Percentiles rank a stretch among this genome's conserved stretches.
Evolutionary conservation across 2,329 filamentous ascomycete genomes (phyloP).

Genomic region (Coniochaeta ligniaria): DNA sequence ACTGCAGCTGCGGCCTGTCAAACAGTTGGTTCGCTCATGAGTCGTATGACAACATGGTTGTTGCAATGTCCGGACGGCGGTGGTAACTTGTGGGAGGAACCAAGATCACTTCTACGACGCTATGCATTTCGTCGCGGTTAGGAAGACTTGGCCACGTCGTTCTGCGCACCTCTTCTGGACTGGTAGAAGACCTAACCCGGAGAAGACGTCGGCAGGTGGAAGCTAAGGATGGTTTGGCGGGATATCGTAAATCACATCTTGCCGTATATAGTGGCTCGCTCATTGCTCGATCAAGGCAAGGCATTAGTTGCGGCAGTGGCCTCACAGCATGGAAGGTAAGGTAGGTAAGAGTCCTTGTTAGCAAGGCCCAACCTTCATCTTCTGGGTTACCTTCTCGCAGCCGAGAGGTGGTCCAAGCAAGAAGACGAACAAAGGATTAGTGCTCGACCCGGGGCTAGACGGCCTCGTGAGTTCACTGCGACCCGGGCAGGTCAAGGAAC

Average conservation of each 20-base stretch:
- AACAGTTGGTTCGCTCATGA: background rate
- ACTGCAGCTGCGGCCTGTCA: background rate
- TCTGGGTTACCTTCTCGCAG: background rate
- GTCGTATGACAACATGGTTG: background rate
- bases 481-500: background rate
- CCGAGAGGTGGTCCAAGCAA: background rate
- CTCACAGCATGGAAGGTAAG: background rate
- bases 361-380: background rate
- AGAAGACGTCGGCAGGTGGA: background rate
- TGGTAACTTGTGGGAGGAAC: background rate
- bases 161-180: slow-evolving; percentile 6
- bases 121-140: background rate
- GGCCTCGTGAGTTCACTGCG: background rate
- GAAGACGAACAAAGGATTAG: background rate
- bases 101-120: background rate
- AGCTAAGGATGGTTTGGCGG: background rate
- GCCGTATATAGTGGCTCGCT: slow-evolving; percentile 19
- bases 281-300: slow-evolving; percentile 3
- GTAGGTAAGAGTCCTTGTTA: background rate
- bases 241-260: slow-evolving; percentile 17
- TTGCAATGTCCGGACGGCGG: background rate
- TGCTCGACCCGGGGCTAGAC: background rate
- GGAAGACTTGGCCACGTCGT: background rate
- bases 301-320: background rate
- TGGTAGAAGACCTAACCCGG: background rate